A percentile compares a stretch with the other conserved stretches of the same genome.
Evolutionary conservation across 176 grass and related monocot genomes (phyloP).

Genomic region (Hsuehochloa calcarea): DNA sequence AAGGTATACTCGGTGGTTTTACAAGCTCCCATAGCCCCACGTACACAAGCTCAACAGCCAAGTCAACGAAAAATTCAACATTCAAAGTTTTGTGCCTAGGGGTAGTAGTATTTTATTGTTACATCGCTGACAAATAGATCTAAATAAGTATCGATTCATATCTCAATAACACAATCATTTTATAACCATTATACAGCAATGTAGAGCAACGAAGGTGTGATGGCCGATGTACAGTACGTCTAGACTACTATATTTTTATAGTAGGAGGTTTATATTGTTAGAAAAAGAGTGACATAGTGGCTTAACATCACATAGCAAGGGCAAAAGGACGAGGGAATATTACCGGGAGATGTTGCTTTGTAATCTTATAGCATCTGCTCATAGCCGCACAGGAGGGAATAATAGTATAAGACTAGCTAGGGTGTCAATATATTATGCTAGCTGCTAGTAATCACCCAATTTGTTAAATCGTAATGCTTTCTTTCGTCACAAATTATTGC

Average conservation of each 20-base stretch:
- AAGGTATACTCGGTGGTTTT: slow-evolving; percentile 2
- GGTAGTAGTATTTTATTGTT: background rate
- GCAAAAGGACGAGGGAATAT: background rate
- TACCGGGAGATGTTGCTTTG: background rate
- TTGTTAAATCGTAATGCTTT: background rate
- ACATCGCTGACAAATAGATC: background rate
- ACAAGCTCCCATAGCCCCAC: background rate
- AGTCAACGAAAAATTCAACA: background rate
- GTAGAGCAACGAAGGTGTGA: background rate
- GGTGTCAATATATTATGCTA: background rate
- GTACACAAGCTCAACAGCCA: slow-evolving; percentile 6
- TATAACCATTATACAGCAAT: too few species aligned
- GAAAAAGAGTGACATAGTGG: background rate
- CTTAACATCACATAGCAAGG: background rate
- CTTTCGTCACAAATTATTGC: slow-evolving; percentile 8
- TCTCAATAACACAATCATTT: background rate
- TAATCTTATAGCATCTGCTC: background rate
- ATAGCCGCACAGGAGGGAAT: background rate
- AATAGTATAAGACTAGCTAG: background rate
- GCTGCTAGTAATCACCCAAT: background rate
- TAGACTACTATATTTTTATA: background rate
- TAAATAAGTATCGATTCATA: rapidly evolving
- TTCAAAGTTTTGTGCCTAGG: background rate
- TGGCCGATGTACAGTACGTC: background rate
- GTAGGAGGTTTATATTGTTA: background rate